Base-by-base conservation (phyloP, 768 basidiomycete species). In the Exidia glandulosa region DNA sequence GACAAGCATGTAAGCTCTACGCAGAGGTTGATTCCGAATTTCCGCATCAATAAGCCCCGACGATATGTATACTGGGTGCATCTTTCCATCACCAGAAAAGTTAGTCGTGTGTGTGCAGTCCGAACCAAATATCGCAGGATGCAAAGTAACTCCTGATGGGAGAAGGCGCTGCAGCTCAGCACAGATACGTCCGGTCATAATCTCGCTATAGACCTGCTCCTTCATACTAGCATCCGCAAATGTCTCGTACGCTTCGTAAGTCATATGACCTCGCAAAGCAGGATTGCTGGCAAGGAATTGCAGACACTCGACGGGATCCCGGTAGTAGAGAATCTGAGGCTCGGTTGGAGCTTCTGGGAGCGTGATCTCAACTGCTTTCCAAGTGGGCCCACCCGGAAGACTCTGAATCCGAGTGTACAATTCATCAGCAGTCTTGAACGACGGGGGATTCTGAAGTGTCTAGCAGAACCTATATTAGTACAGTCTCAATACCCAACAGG, bases 221-320 rank as follows among this genome's bases (percentile, higher is more conserved):
- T 19, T 6, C 37, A 59, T 45, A 14, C 23, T 14, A 2, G 41
- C 41, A 33, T 59, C 58, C 6, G 41, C 36, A 41, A 34, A 59
- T 19, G 29, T 25, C 23, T 47, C 31, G 25, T 47, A 23, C 3
- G 58, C 41, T 16, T 23, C 58, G 10, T 31, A 33, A 16, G 32
- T 14, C 41, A 45, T 25, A 59, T 59, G 31, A 2, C 47, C 58
- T 30, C 36, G 41, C n/a, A 59, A 59, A 3, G 58, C 47, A 29
- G 58, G 58, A n/a, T 48, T 59, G 12, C 23, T 16, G 13, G 29
- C 41, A 9, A 59, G 58, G 14, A 32, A 59, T 31, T 59, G 29
- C 2, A 59, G 45, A 31, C 58, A 59, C 32, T 59, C 58, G 32
- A 59, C 58, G 16, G 58, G 58, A n/a, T 59, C 47, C 34, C 60